phyloP scores from a whole-genome alignment of 208 protist genomes.

The Wallacemonas sp. region DNA sequence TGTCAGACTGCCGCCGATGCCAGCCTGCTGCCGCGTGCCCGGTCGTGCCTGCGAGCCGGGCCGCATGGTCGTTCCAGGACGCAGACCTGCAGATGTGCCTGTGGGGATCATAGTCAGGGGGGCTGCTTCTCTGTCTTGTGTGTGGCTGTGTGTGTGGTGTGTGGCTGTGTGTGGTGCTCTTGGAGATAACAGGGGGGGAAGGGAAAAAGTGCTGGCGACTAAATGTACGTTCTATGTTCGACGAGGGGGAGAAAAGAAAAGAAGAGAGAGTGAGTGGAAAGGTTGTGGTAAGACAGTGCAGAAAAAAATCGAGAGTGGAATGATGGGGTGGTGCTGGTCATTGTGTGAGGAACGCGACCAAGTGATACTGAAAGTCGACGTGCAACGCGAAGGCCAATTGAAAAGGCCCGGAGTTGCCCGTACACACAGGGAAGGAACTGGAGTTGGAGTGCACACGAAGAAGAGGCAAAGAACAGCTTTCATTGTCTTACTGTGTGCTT shows the following conservation, averaged over 20 bases:
- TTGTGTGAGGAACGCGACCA: too few species aligned
- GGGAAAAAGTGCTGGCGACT: not conserved
- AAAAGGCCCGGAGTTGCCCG: too few species aligned
- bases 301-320: too few species aligned
- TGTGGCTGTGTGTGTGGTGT: not conserved
- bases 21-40: slow-evolving; percentile 59
- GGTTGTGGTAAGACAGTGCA: too few species aligned
- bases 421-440: too few species aligned
- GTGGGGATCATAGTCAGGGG: not conserved
- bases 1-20: slow-evolving; percentile 80
- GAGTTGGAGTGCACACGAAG: too few species aligned
- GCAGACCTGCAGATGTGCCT: slow-evolving; percentile 43
- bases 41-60: slow-evolving; percentile 64
- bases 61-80: slow-evolving; percentile 75
- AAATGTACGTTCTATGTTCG: not conserved
- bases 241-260: not conserved
- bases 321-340: too few species aligned
- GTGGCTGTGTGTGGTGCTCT: not conserved
- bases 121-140: not conserved
- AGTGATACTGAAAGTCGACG: too few species aligned
- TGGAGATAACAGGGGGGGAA: not conserved
- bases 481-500: too few species aligned
- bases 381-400: too few species aligned
- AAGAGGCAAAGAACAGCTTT: too few species aligned
- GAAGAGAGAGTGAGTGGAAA: not conserved